Percentiles rank a stretch among this genome's conserved stretches.
These are phyloP conservation scores for Tilletia setariae DNA, from an alignment of 1,284 basidiomycete genomes.

Conservation along the genomic window DNA sequence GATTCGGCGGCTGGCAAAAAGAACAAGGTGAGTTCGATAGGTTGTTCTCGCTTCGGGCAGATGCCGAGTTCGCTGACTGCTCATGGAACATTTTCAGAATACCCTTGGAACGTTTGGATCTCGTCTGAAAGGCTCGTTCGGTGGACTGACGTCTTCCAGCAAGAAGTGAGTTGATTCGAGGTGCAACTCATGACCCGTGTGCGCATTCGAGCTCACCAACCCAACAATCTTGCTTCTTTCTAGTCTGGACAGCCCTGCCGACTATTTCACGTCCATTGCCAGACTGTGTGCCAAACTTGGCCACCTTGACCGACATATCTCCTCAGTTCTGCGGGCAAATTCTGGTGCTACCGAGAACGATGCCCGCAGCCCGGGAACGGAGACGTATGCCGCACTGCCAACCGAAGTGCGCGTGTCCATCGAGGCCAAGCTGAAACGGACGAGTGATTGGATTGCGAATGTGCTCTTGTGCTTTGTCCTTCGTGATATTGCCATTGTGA, in stretches of 20 bases:
- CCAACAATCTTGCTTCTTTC: not conserved
- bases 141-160: conserved; percentile 7
- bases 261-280: conserved; percentile 1
- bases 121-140: conserved; percentile 9
- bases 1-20: conserved; percentile 58
- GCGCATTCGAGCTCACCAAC: no score
- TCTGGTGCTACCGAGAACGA: conserved; percentile 11
- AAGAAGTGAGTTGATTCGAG: not conserved
- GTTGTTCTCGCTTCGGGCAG: no score
- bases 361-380: conserved; percentile 5
- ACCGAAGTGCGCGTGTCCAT: conserved; percentile 65
- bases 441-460: conserved; percentile 83
- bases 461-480: conserved; percentile 89
- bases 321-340: not conserved
- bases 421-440: conserved; percentile 71
- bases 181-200: not conserved
- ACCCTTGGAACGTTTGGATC: conserved; percentile 8
- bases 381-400: conserved; percentile 17
- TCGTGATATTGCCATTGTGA: conserved; percentile 64
- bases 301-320: not conserved
- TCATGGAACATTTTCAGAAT: no score
- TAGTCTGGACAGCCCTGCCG: not conserved
- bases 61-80: no score
- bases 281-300: conserved; percentile 10
- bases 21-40: conserved; percentile 15